A percentile compares a stretch with the other conserved stretches of the same genome.
phyloP scores from a whole-genome alignment of 1,284 basidiomycete species.

The Wallemia hederae region DNA sequence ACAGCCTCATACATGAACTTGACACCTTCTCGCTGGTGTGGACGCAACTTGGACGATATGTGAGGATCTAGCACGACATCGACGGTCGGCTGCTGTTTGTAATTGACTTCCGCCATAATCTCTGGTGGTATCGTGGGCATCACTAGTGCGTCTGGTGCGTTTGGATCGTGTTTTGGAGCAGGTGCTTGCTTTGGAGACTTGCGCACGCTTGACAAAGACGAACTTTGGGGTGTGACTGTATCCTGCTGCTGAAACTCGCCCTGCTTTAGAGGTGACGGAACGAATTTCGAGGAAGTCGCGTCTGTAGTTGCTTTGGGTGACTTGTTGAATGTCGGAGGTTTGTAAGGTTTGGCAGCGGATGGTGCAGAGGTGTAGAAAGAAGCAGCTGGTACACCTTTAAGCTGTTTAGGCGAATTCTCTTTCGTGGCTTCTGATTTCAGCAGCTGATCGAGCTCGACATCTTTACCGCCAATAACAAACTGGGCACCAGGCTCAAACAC shows the following conservation, averaged over 20 bases:
- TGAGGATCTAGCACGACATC: slow-evolving; percentile 83
- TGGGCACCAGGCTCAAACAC: slow-evolving; percentile 25
- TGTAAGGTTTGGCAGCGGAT: slow-evolving; percentile 1
- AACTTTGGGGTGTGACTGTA: neutral
- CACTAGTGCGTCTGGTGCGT: slow-evolving; percentile 44
- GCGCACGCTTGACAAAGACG: neutral
- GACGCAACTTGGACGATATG: slow-evolving; percentile 43
- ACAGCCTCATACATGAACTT: slow-evolving; percentile 85
- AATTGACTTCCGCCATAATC: slow-evolving; percentile 31
- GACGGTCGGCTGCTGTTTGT: slow-evolving; percentile 37
- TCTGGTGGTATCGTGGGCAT: slow-evolving; percentile 41
- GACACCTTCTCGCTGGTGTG: slow-evolving; percentile 68
- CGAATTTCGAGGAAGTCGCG: slow-evolving; percentile 20
- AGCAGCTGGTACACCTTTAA: slow-evolving; percentile 22
- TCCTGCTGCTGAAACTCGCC: neutral
- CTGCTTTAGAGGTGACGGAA: neutral
- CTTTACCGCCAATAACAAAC: slow-evolving; percentile 32
- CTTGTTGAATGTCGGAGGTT: slow-evolving; percentile 4
- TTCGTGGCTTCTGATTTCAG: slow-evolving; percentile 2
- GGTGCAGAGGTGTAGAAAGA: slow-evolving; percentile 8
- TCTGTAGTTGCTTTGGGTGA: slow-evolving; percentile 7
- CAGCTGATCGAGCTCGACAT: slow-evolving; percentile 22
- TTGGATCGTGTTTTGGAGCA: slow-evolving; percentile 25
- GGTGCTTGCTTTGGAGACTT: slow-evolving; percentile 8
- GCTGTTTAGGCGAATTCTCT: slow-evolving; percentile 26